Conservation (phyloP, 2,329 filamentous ascomycete species). For the Pseudogymnoascus sp. region DNA sequence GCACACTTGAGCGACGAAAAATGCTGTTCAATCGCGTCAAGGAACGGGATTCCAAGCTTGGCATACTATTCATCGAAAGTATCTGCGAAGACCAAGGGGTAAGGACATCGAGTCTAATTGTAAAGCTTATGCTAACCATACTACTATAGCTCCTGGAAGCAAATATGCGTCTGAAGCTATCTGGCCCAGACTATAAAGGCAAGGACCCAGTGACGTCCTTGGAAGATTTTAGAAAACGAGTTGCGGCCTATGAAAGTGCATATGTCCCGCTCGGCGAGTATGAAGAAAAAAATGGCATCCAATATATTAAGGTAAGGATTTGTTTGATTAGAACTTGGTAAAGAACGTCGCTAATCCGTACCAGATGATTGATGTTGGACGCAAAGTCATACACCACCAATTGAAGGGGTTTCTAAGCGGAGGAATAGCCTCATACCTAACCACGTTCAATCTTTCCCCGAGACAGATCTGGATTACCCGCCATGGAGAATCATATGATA, state of each 20-base stretch:
- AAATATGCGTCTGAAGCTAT: slow-evolving; percentile 95
- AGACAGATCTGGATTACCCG: slow-evolving; percentile 97
- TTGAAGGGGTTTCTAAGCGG: slow-evolving; percentile 87
- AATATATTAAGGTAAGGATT: slow-evolving; percentile 73
- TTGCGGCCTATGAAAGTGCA: slow-evolving; percentile 86
- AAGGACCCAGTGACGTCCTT: slow-evolving; percentile 83
- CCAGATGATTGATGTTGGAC: slow-evolving; percentile 90
- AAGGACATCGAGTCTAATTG: slow-evolving; percentile 7
- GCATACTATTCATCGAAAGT: slow-evolving; percentile 91
- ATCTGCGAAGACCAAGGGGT: slow-evolving; percentile 75
- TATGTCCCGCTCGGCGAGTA: slow-evolving; percentile 87
- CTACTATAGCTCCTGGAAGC: slow-evolving; percentile 64
- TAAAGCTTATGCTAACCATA: slow-evolving; percentile 12
- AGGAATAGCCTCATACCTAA: slow-evolving; percentile 87
- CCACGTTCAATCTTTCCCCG: slow-evolving; percentile 93
- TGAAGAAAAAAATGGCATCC: slow-evolving; percentile 83
- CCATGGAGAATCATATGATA: slow-evolving; percentile 87
- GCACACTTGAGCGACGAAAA: slow-evolving; percentile 78
- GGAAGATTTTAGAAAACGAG: slow-evolving; percentile 85
- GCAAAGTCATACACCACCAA: slow-evolving; percentile 86
- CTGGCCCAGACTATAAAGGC: slow-evolving; percentile 89
- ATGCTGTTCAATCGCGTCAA: slow-evolving; percentile 78
- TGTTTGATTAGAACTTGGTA: neutral
- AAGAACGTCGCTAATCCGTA: neutral
- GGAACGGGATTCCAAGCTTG: slow-evolving; percentile 74